Conservation (phyloP, 306 rosid genomes). For the Mucuna pruriens region DNA sequence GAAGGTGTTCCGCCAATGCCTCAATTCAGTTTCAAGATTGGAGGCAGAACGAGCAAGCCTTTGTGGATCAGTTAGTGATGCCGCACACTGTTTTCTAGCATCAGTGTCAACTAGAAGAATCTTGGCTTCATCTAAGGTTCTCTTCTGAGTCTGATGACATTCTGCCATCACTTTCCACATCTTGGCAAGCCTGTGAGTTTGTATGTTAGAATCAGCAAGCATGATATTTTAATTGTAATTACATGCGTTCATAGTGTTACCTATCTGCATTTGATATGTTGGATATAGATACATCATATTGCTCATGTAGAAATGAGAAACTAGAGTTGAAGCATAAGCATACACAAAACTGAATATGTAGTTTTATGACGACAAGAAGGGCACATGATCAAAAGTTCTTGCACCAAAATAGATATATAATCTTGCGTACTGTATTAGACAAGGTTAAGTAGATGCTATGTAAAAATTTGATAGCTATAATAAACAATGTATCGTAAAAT, state of each 20-base stretch:
- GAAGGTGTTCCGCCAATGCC: conserved; percentile 81
- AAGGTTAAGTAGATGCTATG: background rate
- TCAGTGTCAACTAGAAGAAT: conserved; percentile 70
- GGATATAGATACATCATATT: background rate
- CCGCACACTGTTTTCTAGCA: conserved; percentile 52
- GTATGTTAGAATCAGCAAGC: conserved; percentile 25
- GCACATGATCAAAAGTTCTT: background rate
- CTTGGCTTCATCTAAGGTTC: conserved; percentile 78
- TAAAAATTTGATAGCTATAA: background rate
- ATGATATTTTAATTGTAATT: conserved; percentile 12
- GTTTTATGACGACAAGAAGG: conserved; percentile 3
- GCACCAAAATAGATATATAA: background rate
- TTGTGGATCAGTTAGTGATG: conserved; percentile 57
- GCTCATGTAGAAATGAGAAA: background rate
- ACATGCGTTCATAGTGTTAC: background rate
- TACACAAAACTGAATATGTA: background rate
- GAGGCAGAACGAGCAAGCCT: conserved; percentile 66
- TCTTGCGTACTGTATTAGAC: background rate
- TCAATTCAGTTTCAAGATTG: conserved; percentile 76
- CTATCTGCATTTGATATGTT: background rate
- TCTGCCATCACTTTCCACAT: conserved; percentile 98
- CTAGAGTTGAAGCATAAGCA: background rate
- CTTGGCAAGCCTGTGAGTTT: conserved; percentile 68
- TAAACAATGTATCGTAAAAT: background rate
- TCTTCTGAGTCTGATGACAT: conserved; percentile 81